These are phyloP conservation scores for Andrographis paniculata DNA, from an alignment of 305 asterid genomes.

Conservation along the genomic window DNA sequence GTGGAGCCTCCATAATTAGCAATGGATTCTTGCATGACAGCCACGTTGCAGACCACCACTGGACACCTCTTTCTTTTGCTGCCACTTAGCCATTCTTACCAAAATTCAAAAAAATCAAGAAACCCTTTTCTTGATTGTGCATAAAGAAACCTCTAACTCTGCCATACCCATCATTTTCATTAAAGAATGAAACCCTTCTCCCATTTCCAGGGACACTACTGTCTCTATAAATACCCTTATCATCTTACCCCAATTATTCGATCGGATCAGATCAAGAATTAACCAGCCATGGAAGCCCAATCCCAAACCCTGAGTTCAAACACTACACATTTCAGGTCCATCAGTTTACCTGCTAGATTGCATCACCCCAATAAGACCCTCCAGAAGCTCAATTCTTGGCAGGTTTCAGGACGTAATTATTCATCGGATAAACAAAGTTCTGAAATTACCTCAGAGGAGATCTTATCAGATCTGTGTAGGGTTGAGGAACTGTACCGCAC, in stretches of 20 bases:
- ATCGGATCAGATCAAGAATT: neutral
- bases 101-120: neutral
- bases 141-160: no score
- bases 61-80: neutral
- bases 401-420: neutral
- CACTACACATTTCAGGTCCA: constrained; percentile 28
- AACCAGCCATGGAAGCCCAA: constrained; percentile 18
- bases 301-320: no score
- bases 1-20: neutral
- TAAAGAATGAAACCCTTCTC: neutral
- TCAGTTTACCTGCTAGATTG: constrained; percentile 39
- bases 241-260: neutral
- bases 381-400: constrained; percentile 19
- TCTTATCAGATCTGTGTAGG: constrained; percentile 23
- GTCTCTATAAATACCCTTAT: neutral
- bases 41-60: neutral
- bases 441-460: constrained; percentile 11
- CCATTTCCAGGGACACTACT: neutral
- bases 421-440: neutral
- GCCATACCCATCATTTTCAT: no score
- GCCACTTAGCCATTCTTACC: neutral
- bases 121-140: neutral
- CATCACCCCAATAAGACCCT: constrained; percentile 20
- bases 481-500: constrained; percentile 29
- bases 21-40: neutral